phyloP scores from a whole-genome alignment of 345 rosid genomes.

The Ceriops zippeliana region DNA sequence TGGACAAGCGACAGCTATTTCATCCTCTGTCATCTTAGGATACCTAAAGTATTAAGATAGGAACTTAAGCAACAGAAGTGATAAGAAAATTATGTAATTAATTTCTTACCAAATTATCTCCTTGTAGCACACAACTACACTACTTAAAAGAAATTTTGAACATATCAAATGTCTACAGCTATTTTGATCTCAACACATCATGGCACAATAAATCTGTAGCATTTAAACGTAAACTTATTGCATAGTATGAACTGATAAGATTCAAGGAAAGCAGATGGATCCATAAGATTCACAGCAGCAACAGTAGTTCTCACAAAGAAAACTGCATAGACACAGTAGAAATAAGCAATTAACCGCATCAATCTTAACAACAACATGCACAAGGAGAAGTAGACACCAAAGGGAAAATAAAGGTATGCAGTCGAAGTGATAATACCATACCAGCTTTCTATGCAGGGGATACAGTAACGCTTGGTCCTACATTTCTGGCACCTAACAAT shows the following conservation, averaged over 20 bases:
- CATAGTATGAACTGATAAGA: no score
- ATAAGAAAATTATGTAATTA: no score
- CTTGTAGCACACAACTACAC: neutral
- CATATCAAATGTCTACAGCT: neutral
- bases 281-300: no score
- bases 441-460: conserved; percentile 43
- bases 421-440: conserved; percentile 6
- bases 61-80: neutral
- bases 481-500: conserved; percentile 49
- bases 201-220: no score
- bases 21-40: conserved; percentile 39
- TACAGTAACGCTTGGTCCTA: conserved; percentile 47
- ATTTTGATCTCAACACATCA: neutral
- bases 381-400: no score
- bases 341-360: no score
- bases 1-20: conserved; percentile 44
- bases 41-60: conserved; percentile 35
- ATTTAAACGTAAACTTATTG: no score
- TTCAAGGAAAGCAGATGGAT: no score
- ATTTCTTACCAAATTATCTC: neutral
- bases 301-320: no score
- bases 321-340: no score
- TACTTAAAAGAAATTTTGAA: neutral
- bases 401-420: no score
- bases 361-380: no score